Evolutionary conservation across 768 basidiomycete genomes (phyloP), one percentile per base, ranked within the genome.

Genomic region (Pleurotus cornucopiae): DNA sequence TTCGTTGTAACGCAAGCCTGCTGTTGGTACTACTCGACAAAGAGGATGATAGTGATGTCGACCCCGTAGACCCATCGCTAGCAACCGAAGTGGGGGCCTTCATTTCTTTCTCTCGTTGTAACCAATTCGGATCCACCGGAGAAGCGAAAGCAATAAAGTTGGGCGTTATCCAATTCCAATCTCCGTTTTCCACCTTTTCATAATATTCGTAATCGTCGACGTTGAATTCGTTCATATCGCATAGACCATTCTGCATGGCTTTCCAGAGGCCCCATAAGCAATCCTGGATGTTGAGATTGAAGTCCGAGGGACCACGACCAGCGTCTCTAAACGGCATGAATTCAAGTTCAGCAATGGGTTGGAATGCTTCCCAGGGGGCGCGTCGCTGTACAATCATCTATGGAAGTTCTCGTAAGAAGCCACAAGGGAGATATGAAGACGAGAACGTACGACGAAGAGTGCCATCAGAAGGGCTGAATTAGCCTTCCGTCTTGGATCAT

Each of bases 281-380:
- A 64, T 96, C 94, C 68, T 97, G 95, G 52, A 98, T 92, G 60
- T 79, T 91, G 56, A 98, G 82, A 66, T 89, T 92, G 73, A 94
- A 97, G 70, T 98, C 94, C 6, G 92, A 91, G 11, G 85, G 84
- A 1, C 94, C 94, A 40, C 91, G 83, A 3, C 96, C 95, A 16
- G 97, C 97, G 64, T 99, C 97, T 57, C 97, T 82, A 67, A 98
- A 98, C 13, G 92, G 88, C 86, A 93, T 91, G 67, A 95, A 93
- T 71, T 96, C 92, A 38, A 94, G 67, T 65, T 93, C 86, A 30
- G 94, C 91, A 53, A 98, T 87, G 2, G 96, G 95, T 61, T 92
- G 86, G 68, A 98, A 95, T 2, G 94, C 94, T 70, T 95, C 91
- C 86, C 92, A 95, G 26, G 96, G 95, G 16, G 89, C 82, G 57